Base-by-base conservation (phyloP, 2,329 filamentous ascomycete genomes). In the Alternaria angustiovoidea region DNA sequence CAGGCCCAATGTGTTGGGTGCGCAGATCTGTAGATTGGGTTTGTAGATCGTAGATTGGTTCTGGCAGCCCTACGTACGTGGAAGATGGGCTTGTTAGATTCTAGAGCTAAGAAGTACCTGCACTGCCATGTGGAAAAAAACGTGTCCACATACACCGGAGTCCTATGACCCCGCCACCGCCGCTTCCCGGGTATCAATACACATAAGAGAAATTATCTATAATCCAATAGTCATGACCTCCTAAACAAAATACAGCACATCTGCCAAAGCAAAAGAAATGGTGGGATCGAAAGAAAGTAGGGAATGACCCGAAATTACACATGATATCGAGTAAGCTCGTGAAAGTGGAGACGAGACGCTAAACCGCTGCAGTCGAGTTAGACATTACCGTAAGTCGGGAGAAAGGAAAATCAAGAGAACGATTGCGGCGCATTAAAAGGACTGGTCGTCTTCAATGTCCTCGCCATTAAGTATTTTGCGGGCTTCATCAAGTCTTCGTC, bases 401-500 rank as follows among this genome's bases (percentile, higher is more conserved):
- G 32, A 52, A 54, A 61, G 28, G 34, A 63, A 30, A 44, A 44
- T 53, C n/a, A 36, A 56, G 24, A 14, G 24, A 54, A 43, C 55
- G 48, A 24, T 18, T 38, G 39, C 16, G 42, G 14, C 18, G 20
- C 22, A 53, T 70, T 52, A 68, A 53, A 74, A 75, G 7, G 70
- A 66, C 28, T 66, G 60, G 36, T 72, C 70, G 28, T 71, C 68
- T 60, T 88, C 80, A 4, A 62, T n/a, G 22, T 71, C 70, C 61
- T 88, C 81, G 5, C 91, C 92, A 66, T 94, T 91, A 30, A 96
- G 81, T 4, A 92, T 85, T 53, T 87, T 84, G 61, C 89, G 87
- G 5, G 93, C 93, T 53, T 88, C 87, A 66, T 96, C 92, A 51
- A 97, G 84, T 66, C 91, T 85, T 64, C 90, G 83, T 61, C 92